phyloP scores from a whole-genome alignment of 371 early-diverging fungal species.

The Basidiobolus meristosporus region DNA sequence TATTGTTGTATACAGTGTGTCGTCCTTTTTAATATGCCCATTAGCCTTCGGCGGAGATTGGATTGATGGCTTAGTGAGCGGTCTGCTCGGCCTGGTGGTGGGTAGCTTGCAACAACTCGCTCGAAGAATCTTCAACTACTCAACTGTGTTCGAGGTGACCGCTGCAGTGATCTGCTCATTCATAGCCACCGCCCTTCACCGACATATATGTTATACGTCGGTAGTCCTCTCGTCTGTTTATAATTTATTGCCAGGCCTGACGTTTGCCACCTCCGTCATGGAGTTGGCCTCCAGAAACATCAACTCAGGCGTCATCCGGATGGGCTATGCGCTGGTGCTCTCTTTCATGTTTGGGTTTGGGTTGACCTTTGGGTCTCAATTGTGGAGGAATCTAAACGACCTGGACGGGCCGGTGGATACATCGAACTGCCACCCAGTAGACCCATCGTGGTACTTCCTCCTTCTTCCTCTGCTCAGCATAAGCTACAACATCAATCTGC shows the following conservation, averaged over 20 bases:
- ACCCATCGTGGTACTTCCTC: slow-evolving; percentile 9
- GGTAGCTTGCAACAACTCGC: slow-evolving; percentile 18
- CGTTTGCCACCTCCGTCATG: slow-evolving; percentile 36
- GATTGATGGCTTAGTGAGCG: slow-evolving; percentile 20
- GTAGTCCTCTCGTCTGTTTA: slow-evolving; percentile 24
- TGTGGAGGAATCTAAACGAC: slow-evolving; percentile 11
- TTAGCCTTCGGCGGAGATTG: slow-evolving; percentile 23
- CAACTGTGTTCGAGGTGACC: slow-evolving; percentile 27
- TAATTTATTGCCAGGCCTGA: slow-evolving; percentile 28
- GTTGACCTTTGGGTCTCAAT: slow-evolving; percentile 26
- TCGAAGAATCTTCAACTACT: slow-evolving; percentile 19
- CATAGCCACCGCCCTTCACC: slow-evolving; percentile 17
- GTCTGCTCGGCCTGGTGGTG: slow-evolving; percentile 18
- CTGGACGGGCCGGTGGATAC: slow-evolving; percentile 1
- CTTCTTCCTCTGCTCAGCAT: slow-evolving; percentile 9
- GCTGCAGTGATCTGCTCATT: slow-evolving; percentile 25
- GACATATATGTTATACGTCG: slow-evolving; percentile 22
- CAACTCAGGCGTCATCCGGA: slow-evolving; percentile 43
- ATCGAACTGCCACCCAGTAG: slow-evolving; percentile 8
- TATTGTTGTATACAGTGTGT: slow-evolving; percentile 26
- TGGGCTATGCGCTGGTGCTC: slow-evolving; percentile 38
- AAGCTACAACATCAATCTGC: slow-evolving; percentile 8
- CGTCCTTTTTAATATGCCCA: slow-evolving; percentile 26
- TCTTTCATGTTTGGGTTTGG: slow-evolving; percentile 44
- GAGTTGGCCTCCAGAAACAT: slow-evolving; percentile 50